Base-by-base conservation (phyloP, 768 basidiomycete genomes). In the Sporobolomyces phaffii region DNA sequence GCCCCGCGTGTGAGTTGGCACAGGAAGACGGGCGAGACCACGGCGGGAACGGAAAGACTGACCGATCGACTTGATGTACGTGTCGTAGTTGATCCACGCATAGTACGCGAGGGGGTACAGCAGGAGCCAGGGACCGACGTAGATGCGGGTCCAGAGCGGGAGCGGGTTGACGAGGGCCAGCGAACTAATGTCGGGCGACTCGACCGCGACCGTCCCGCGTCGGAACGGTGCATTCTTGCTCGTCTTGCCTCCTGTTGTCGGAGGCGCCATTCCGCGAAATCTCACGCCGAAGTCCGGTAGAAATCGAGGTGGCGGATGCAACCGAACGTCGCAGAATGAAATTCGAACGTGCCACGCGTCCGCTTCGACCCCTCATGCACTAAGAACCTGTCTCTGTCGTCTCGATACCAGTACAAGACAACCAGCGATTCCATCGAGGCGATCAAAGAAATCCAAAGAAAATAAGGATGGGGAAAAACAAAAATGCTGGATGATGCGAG, bases 41-140 rank as follows among this genome's bases (percentile, higher is more conserved):
- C n/a, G 34, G 67, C 50, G 59, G 29, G 38, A 50, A 28, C 14
- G 26, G 45, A 52, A 11, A 36, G n/a, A 61, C 40, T 26, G 6
- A 68, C 66, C 65, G 53, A 72, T 72, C n/a, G 54, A 60, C 75
- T 86, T 83, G 60, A 97, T 80, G 88, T 90, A 96, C 68, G 86
- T 80, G 74, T 94, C 90, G 78, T 97, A 96, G 78, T 91, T 78
- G 74, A 87, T 90, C 81, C 97, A 98, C 26, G 92, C 87, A 77
- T 94, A 96, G 64, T 78, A 78, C 24, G 79, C 76, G 6, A 78
- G 28, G 1, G 80, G 78, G 70, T 81, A 81, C 48, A 78, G 69
- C 13, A 76, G 64, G 20, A 80, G 71, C 73, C 77, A 79, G 1
- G 80, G 80, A 10, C 77, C 36, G 43, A 77, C 75, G 73, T 81